Evolutionary conservation across 1,139 yeast genomes (phyloP).

Genomic region (Candida glucosophila): DNA sequence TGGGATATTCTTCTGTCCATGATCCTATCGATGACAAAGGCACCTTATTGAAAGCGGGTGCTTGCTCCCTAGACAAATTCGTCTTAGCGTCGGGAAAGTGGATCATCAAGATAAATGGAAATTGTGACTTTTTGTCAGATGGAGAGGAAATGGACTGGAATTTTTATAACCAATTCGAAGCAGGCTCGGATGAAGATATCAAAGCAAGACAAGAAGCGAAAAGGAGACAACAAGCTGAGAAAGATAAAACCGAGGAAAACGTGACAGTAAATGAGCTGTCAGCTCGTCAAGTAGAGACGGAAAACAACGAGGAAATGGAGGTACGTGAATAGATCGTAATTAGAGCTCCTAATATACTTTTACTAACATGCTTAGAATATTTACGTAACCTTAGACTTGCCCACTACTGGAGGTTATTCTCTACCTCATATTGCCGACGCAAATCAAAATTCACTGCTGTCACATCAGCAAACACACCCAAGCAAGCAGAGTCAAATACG

Average conservation of each 20-base stretch:
- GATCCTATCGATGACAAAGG: constrained; percentile 39
- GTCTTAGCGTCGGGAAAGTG: constrained; percentile 30
- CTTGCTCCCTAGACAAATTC: constrained; percentile 36
- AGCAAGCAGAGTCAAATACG: constrained; percentile 18
- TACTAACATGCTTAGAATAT: constrained; percentile 20
- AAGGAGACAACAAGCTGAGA: not conserved
- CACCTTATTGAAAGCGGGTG: constrained; percentile 37
- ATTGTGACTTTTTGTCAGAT: constrained; percentile 49
- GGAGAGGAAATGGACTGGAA: constrained; percentile 96
- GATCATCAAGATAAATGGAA: constrained; percentile 56
- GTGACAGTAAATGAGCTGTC: constrained; percentile 14
- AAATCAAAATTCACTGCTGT: too few relatives aligned
- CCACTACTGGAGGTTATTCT: constrained; percentile 17
- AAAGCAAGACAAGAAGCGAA: constrained; percentile 32
- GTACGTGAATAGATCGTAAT: constrained; percentile 20
- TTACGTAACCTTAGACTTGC: constrained; percentile 35
- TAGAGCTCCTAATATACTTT: constrained; percentile 4
- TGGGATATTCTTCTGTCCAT: constrained; percentile 38
- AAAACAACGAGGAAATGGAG: constrained; percentile 23
- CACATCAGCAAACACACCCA: too few relatives aligned
- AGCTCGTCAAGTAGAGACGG: constrained; percentile 11
- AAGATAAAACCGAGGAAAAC: constrained; percentile 6
- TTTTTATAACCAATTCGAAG: constrained; percentile 59
- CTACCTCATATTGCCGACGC: constrained; percentile 4
- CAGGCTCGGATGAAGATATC: constrained; percentile 72